These are phyloP conservation scores for Hypoxylon sp. DNA, from an alignment of 2,329 filamentous ascomycete genomes.

Conservation along the genomic window DNA sequence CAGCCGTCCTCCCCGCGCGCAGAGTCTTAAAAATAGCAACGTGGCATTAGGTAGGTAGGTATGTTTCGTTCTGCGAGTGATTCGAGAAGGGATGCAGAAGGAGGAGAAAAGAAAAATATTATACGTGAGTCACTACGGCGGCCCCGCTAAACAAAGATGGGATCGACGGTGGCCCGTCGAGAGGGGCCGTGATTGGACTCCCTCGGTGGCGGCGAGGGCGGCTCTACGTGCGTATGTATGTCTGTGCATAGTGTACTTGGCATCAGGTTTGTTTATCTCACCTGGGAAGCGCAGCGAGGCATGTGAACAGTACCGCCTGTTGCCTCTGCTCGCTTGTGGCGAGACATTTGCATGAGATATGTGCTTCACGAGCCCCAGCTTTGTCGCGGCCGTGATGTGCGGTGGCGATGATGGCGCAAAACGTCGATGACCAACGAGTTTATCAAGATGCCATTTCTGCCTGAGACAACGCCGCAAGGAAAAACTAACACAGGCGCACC, in stretches of 20 bases:
- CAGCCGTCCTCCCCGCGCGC: not conserved
- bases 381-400: constrained; percentile 28
- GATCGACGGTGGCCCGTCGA: constrained; percentile 37
- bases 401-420: constrained; percentile 31
- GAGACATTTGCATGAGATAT: constrained; percentile 17
- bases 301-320: constrained; percentile 24
- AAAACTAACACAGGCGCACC: constrained; percentile 13
- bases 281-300: constrained; percentile 1
- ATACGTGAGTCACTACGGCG: not conserved
- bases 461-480: constrained; percentile 16
- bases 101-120: not conserved
- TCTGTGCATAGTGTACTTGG: not conserved
- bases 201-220: constrained; percentile 13
- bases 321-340: constrained; percentile 20
- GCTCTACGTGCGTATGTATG: constrained; percentile 22
- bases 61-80: not conserved
- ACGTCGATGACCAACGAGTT: constrained; percentile 17
- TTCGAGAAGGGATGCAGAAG: constrained; percentile 3
- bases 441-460: constrained; percentile 5
- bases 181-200: not conserved
- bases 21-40: constrained; percentile 33
- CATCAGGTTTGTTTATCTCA: not conserved
- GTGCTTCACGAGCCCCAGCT: constrained; percentile 17
- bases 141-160: constrained; percentile 20
- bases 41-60: too few relatives aligned